These are phyloP conservation scores for Coemansia sp. DNA, from an alignment of 192 early-diverging fungal species.

Conservation along the genomic window DNA sequence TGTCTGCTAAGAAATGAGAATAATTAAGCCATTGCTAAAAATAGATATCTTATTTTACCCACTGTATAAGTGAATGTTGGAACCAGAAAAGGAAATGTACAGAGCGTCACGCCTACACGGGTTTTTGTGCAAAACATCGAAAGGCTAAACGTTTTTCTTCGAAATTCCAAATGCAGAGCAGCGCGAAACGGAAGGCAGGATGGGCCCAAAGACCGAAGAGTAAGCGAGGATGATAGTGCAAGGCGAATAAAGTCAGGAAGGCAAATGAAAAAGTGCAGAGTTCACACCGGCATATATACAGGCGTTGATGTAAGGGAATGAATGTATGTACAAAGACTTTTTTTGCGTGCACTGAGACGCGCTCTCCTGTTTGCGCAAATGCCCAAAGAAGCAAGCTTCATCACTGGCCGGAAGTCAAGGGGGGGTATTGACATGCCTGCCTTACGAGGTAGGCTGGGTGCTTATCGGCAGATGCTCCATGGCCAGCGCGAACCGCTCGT, in stretches of 20 bases:
- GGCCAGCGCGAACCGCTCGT: conserved; percentile 33
- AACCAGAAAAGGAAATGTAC: no score
- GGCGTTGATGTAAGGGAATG: not conserved
- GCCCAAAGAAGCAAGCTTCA: no score
- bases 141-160: not conserved
- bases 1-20: not conserved
- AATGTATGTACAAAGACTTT: not conserved
- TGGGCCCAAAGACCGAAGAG: not conserved
- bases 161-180: no score
- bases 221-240: not conserved
- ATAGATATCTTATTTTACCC: no score
- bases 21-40: no score
- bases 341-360: not conserved
- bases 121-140: no score
- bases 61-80: no score
- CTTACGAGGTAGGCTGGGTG: not conserved
- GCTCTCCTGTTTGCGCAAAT: not conserved
- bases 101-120: no score
- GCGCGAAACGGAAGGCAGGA: no score
- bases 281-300: not conserved
- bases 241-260: not conserved
- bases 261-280: not conserved
- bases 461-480: conserved; percentile 35
- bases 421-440: not conserved
- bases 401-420: not conserved